Base-by-base conservation (phyloP, 352 stramenopile genomes). In the Phytophthora niederhauseri region DNA sequence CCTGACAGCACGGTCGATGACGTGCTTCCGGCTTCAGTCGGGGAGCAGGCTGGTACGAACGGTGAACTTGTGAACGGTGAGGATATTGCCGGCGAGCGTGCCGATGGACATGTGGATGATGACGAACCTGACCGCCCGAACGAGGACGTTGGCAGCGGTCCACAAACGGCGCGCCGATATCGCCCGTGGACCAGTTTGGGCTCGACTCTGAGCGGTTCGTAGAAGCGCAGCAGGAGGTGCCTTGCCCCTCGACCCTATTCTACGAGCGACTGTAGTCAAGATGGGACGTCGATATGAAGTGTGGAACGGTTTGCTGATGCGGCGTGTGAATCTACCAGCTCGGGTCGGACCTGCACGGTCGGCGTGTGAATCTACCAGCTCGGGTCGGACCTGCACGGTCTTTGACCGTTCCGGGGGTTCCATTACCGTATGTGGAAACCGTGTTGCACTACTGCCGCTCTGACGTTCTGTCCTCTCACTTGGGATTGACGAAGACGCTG, bases 381-480 rank as follows among this genome's bases (percentile, higher is more conserved):
- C 8, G 31, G 9, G 48, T 48, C 1, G 54, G 46, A 14, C 45
- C 19, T 3, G 62, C 62, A 7, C 45, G 46, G 24, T 36, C 53
- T 0, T n/a, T 63, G 5, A 53, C 12, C 3, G 54, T 69, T 6
- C 54, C 53, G 2, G 54, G 59, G 15, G 7, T 69, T 7, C 54
- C 62, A 0, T 9, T 46, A 7, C 9, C 46, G 15, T 69, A 54
- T 14, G 30, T 69, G 1, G 62, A 56, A 3, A 64, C 63, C 0
- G 63, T 70, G 11, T 19, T 69, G 6, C 45, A 64, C 19, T 61
- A 41, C 45, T 69, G 62, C 31, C 62, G 64, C n/a, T 8, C 20
- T 2, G 63, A 64, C 14, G 5, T 64, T 0, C 4, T 70, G 36
- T 58, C 55, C 2, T 31, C 48, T 1, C 48, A 64, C 20, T 22